Conservation (phyloP, 2,329 filamentous ascomycete genomes). For the Sporothrix mexicana region DNA sequence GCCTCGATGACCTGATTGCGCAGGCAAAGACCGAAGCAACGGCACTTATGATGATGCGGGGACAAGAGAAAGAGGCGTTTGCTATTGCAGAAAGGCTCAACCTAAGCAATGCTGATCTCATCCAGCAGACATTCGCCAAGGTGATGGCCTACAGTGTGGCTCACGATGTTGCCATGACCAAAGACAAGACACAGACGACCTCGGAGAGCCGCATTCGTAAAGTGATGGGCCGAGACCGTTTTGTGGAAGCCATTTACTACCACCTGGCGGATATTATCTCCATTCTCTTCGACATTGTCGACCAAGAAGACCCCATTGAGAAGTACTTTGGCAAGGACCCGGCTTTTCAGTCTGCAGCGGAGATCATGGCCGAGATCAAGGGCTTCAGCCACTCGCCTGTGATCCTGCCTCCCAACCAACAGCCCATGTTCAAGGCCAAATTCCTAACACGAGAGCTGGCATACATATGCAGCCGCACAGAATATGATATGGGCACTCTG, state of each 20-base stretch:
- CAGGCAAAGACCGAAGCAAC: constrained; percentile 78
- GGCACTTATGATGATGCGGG: constrained; percentile 82
- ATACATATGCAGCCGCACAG: constrained; percentile 75
- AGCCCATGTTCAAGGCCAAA: constrained; percentile 83
- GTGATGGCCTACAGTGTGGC: constrained; percentile 83
- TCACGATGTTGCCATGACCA: constrained; percentile 65
- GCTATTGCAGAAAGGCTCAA: constrained; percentile 65
- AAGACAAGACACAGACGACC: constrained; percentile 52
- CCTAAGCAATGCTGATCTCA: constrained; percentile 60
- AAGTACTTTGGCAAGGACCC: constrained; percentile 67
- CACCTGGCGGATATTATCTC: constrained; percentile 80
- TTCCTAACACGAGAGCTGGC: constrained; percentile 77
- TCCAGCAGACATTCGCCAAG: constrained; percentile 75
- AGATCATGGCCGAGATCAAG: constrained; percentile 73
- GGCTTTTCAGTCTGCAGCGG: constrained; percentile 63
- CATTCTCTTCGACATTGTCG: constrained; percentile 75
- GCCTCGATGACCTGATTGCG: constrained; percentile 69
- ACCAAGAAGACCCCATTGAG: constrained; percentile 77
- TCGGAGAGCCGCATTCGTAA: constrained; percentile 72
- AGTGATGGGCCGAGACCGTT: constrained; percentile 69
- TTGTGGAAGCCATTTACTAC: constrained; percentile 65
- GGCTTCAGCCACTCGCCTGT: constrained; percentile 68
- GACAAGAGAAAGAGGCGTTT: constrained; percentile 66
- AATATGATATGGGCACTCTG: constrained; percentile 66
- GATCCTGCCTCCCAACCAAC: constrained; percentile 75